Conservation (phyloP, 179 eudicot species). For the Spergularia azorica region DNA sequence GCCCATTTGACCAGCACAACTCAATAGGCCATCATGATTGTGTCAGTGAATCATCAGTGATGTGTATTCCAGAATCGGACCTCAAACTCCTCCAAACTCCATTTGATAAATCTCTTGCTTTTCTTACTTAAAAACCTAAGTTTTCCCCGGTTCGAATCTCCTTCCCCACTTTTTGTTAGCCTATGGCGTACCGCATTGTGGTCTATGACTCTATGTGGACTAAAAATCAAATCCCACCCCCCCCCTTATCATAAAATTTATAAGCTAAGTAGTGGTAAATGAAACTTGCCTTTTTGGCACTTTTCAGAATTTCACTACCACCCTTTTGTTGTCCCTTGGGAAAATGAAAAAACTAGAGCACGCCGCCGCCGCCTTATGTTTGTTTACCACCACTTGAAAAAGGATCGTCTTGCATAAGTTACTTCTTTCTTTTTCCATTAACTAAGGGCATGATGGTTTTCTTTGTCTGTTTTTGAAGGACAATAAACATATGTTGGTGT, state of each 20-base stretch:
- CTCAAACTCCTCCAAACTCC: constrained; percentile 40
- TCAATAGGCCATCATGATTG: constrained; percentile 39
- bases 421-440: constrained; percentile 6
- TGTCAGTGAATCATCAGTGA: constrained; percentile 31
- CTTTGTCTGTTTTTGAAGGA: not conserved
- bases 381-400: constrained; percentile 30
- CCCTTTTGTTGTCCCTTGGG: constrained; percentile 26
- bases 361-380: constrained; percentile 33
- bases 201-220: too few species aligned
- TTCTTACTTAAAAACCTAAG: not conserved
- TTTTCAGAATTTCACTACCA: constrained; percentile 14
- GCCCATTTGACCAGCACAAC: constrained; percentile 46
- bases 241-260: not conserved
- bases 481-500: constrained; percentile 11
- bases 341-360: constrained; percentile 29
- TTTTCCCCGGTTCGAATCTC: not conserved
- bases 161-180: too few species aligned
- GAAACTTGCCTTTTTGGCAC: constrained; percentile 26
- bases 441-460: not conserved
- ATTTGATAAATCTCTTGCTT: constrained; percentile 18
- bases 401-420: constrained; percentile 11
- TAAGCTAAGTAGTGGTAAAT: not conserved
- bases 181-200: too few species aligned
- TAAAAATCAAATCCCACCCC: too few species aligned
- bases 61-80: constrained; percentile 33